Percentiles rank a stretch among this genome's conserved stretches.
Conservation (phyloP, 2,329 filamentous ascomycete genomes). For the Clarireedia sp. region DNA sequence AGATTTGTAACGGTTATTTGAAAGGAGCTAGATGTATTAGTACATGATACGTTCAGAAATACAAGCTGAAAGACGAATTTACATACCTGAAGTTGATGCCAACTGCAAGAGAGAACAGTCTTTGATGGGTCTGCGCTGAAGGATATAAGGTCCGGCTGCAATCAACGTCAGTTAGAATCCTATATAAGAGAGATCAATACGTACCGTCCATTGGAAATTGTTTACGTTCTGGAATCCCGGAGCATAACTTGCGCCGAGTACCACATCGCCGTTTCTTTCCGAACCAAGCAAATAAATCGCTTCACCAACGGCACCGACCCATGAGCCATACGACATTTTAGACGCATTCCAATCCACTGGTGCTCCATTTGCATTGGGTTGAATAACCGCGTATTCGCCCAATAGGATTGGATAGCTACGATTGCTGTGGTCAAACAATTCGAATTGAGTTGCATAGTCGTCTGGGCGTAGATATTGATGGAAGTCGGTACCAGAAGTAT, state of each 20-base stretch:
- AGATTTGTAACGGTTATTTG: conserved; percentile 1
- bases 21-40: conserved; percentile 3
- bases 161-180: background rate
- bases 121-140: conserved; percentile 34
- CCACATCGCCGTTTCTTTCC: conserved; percentile 23
- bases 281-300: conserved; percentile 21
- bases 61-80: background rate
- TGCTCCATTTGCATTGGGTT: conserved; percentile 15
- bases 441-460: conserved; percentile 18
- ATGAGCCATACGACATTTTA: conserved; percentile 14
- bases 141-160: conserved; percentile 24
- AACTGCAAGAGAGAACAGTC: conserved; percentile 39
- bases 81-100: conserved; percentile 2
- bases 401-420: conserved; percentile 19
- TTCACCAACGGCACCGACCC: conserved; percentile 24
- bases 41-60: background rate
- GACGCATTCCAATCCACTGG: conserved; percentile 7
- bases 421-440: conserved; percentile 16
- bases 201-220: conserved; percentile 23
- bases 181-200: background rate
- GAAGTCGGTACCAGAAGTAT: conserved; percentile 16
- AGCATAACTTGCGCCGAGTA: conserved; percentile 23
- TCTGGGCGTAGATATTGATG: conserved; percentile 24
- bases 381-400: conserved; percentile 25
- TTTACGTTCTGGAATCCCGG: conserved; percentile 26